Percentiles rank a stretch among this genome's conserved stretches.
Evolutionary conservation across 2,329 filamentous ascomycete genomes (phyloP).

Genomic region (Purpureocillium lavendulum): DNA sequence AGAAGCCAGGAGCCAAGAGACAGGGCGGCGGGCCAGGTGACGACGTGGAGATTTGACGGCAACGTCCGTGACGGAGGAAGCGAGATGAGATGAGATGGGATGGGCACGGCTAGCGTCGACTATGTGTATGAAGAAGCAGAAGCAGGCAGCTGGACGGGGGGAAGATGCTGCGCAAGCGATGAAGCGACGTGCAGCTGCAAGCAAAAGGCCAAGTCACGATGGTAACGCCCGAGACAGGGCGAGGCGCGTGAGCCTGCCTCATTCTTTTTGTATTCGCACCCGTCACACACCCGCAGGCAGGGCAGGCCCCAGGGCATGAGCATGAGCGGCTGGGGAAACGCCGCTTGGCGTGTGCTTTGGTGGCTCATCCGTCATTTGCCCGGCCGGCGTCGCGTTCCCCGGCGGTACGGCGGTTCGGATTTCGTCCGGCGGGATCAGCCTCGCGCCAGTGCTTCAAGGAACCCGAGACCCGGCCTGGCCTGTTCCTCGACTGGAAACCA

Average conservation of each 20-base stretch:
- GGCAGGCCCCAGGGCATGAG: too few relatives aligned
- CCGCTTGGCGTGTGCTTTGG: neutral
- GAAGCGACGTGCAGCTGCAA: too few relatives aligned
- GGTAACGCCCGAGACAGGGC: too few relatives aligned
- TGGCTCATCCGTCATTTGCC: neutral
- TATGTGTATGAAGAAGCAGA: neutral
- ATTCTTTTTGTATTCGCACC: too few relatives aligned
- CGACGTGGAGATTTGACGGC: neutral
- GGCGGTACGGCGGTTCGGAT: neutral
- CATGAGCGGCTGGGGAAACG: neutral
- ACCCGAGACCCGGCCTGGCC: too few relatives aligned
- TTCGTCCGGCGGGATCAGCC: neutral
- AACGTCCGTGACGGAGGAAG: neutral
- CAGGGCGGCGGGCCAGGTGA: neutral
- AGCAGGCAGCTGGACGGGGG: neutral
- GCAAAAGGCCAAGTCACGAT: too few relatives aligned
- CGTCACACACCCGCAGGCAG: too few relatives aligned
- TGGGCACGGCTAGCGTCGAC: neutral
- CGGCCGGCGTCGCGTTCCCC: neutral
- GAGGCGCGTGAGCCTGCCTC: too few relatives aligned
- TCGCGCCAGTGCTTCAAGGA: too few relatives aligned
- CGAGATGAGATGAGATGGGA: slow-evolving; percentile 1
- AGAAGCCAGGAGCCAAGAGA: neutral
- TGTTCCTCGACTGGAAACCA: too few relatives aligned
- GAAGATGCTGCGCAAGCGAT: neutral